Evolutionary conservation across 768 basidiomycete genomes (phyloP), one percentile per base, ranked within the genome.

Genomic region (Pholiota microspora): DNA sequence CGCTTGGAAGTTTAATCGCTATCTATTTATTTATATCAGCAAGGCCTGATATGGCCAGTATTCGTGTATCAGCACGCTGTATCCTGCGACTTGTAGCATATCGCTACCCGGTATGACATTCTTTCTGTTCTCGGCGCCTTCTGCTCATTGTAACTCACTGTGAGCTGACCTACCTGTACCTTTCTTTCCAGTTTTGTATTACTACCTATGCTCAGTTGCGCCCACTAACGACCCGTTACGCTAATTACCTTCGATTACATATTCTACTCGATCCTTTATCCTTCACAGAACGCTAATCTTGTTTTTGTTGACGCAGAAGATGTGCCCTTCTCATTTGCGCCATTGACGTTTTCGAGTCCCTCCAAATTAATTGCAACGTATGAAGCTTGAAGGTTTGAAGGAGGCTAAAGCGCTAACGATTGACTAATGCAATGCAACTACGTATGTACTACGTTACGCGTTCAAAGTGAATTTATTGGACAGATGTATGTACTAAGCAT

Each of bases 21-120:
- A 57, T 57, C 40, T 57, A 57, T 60, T 52, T 56, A 55, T 40
- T 23, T 55, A 60, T 55, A 36, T 52, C 54, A 28, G 50, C 51
- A 27, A 38, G 29, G 7, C 29, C 29, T 31, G 29, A 31, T 12
- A 31, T 31, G 38, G 42, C 49, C 40, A 4, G 40, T 18, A 8
- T 7, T 18, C 36, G 4, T 18, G 40, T 42, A 51, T 42, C 49
- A 42, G 28, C 23, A 50, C 36, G 18, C 5, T 10, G 9, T 21
- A 16, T 23, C 3, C 38, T 40, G 38, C 2, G 23, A 40, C 38
- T 45, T 53, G 38, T 57, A 60, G 53, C 57, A 61, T 64, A 63
- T 62, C 63, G 62, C 59, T 36, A 52, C 56, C 60, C 52, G 66
- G 67, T 69, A 62, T 61, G 66, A 62, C 53, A 25, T 42, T 35